Base-by-base conservation (phyloP, 352 stramenopile genomes). In the Pythium scleroteichum region DNA sequence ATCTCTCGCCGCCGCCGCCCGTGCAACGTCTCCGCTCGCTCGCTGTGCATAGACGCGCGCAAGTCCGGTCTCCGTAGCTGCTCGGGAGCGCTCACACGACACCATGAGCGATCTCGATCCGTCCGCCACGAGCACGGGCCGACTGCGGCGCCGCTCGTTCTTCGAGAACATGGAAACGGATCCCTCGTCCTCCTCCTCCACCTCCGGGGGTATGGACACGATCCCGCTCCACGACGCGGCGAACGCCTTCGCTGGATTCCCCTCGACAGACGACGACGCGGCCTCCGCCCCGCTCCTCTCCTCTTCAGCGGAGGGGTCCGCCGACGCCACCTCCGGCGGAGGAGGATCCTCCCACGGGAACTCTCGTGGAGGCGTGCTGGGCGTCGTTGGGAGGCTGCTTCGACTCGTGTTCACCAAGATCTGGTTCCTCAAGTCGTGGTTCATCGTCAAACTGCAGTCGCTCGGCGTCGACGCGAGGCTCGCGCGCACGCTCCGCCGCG, bases 61-160 rank as follows among this genome's bases (percentile, higher is more conserved):
- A 39, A 39, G 8, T 39, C 33, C 33, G 8, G 14, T 39, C 33
- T 8, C 14, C 14, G 8, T 39, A 39, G 33, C 33, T 14, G 14
- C 14, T 14, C 8, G 8, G 14, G 8, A 39, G 33, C 33, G 33
- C 14, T 14, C 33, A 9, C 40, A 51, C 20, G 26, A 41, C 27
- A 24, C 17, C 61, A 88, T 84, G 73, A 81, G 64, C 52, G 76
- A 88, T 35, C 58, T 84, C 51, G 77, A 88, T 54, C 26, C 58
- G 24, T 67, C 65, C 27, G 47, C 69, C 9, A 62, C 66, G 41
- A 62, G 73, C 46, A 73, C 77, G 27, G 78, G 69, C 40, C 76
- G 80, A n/a, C 57, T 90, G 54, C 80, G 80, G 35, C 76, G 80
- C 17, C 80, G 80, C 56, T 88, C 78, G 22, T 90, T 87, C 71